phyloP scores from a whole-genome alignment of 306 rosid genomes.

The Alnus rubra region DNA sequence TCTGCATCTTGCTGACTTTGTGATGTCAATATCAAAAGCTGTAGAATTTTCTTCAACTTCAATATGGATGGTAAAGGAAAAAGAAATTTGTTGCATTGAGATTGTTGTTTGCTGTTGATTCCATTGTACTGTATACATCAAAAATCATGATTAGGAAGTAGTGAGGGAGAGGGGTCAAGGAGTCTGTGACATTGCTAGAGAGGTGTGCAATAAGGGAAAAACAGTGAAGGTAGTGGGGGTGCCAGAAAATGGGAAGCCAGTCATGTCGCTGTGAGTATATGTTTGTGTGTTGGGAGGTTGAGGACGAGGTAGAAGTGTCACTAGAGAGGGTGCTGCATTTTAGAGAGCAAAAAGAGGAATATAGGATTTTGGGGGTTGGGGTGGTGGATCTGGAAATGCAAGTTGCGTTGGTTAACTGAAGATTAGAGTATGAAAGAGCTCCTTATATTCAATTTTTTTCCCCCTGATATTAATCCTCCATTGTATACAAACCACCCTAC shows the following conservation, averaged over 20 bases:
- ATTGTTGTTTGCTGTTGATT: neutral
- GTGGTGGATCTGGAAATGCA: neutral
- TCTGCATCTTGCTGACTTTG: conserved; percentile 17
- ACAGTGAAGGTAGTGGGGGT: too few relatives aligned
- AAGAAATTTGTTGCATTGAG: neutral
- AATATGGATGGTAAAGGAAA: neutral
- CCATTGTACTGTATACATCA: neutral
- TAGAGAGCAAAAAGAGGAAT: neutral
- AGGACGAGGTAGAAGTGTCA: neutral
- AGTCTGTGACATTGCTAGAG: neutral
- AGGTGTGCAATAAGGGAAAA: neutral
- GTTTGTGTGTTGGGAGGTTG: neutral
- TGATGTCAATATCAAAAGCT: neutral
- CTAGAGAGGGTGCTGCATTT: neutral
- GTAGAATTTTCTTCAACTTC: neutral
- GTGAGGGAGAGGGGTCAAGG: neutral
- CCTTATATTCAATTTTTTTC: neutral
- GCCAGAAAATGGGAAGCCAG: neutral
- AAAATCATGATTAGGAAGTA: neutral
- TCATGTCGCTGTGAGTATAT: neutral
- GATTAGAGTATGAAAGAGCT: neutral
- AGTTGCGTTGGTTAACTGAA: neutral
- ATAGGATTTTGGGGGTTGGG: neutral
- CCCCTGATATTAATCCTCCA: neutral
- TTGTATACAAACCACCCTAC: neutral